A percentile compares a stretch with the other conserved stretches of the same genome.
phyloP scores from a whole-genome alignment of 305 asterid species.

The Euphrasia arctica region DNA sequence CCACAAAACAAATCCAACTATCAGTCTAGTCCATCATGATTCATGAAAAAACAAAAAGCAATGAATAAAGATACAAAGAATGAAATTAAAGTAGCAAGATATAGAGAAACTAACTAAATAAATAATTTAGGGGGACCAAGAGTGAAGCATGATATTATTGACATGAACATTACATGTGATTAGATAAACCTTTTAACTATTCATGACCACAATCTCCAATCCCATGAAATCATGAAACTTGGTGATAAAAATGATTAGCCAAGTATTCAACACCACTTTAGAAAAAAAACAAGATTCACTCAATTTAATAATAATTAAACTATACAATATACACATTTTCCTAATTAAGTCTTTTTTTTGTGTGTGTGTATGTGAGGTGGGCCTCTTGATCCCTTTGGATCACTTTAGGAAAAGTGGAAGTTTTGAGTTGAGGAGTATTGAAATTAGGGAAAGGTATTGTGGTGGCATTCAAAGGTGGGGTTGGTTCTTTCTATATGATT shows the following conservation, averaged over 20 bases:
- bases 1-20: conserved; percentile 17
- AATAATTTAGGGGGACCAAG: conserved; percentile 14
- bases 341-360: background rate
- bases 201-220: conserved; percentile 28
- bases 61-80: conserved; percentile 16
- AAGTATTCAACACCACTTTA: conserved; percentile 24
- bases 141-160: conserved; percentile 3
- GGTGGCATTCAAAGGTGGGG: conserved; percentile 26
- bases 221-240: conserved; percentile 35
- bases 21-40: conserved; percentile 19
- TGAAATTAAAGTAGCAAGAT: background rate
- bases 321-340: background rate
- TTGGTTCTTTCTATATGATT: conserved; percentile 13
- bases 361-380: conserved; percentile 16
- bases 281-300: background rate
- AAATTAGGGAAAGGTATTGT: conserved; percentile 35
- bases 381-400: conserved; percentile 5
- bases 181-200: conserved; percentile 23
- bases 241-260: conserved; percentile 41
- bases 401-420: conserved; percentile 35
- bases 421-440: conserved; percentile 34
- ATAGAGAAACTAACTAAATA: background rate
- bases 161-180: background rate
- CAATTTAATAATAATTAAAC: background rate
- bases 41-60: conserved; percentile 27